Evolutionary conservation across 768 basidiomycete species (phyloP).

Genomic region (Mycena rosella): DNA sequence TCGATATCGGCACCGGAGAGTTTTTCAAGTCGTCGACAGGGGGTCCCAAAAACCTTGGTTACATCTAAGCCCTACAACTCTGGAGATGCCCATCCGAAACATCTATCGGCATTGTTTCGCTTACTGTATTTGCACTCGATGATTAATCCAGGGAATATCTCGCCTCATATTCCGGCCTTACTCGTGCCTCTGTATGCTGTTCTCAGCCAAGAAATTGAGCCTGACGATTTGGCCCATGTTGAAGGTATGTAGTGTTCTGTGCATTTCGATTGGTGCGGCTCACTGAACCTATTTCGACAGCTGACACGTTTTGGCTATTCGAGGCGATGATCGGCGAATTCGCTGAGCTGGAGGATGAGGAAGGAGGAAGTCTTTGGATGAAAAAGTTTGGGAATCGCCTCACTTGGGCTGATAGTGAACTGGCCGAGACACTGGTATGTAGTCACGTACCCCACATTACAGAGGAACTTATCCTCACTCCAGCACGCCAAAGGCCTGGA

Average conservation of each 20-base stretch:
- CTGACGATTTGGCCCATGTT: conserved; percentile 70
- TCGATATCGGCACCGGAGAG: conserved; percentile 54
- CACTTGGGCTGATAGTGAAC: conserved; percentile 72
- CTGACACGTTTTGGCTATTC: conserved; percentile 87
- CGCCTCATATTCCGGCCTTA: conserved; percentile 76
- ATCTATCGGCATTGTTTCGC: conserved; percentile 74
- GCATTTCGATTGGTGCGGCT: background rate
- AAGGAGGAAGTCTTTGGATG: conserved; percentile 73
- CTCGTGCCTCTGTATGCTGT: conserved; percentile 78
- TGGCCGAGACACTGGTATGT: conserved; percentile 70
- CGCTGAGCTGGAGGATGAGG: conserved; percentile 78
- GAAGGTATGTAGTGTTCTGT: conserved; percentile 50
- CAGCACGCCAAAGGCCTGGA: conserved; percentile 77
- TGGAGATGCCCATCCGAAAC: conserved; percentile 66
- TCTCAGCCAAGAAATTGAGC: conserved; percentile 70
- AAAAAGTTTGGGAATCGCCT: conserved; percentile 70
- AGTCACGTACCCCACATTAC: background rate
- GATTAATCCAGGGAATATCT: conserved; percentile 79
- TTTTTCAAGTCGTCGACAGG: conserved; percentile 39
- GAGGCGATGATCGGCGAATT: conserved; percentile 82
- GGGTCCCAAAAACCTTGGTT: conserved; percentile 57
- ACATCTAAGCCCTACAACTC: conserved; percentile 59
- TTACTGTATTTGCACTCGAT: conserved; percentile 78
- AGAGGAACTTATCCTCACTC: conserved; percentile 21
- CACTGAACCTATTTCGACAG: conserved; percentile 39